Percentiles rank a stretch among this genome's conserved stretches.
phyloP scores from a whole-genome alignment of 257 asterid genomes.

The Nicotiana tabacum region DNA sequence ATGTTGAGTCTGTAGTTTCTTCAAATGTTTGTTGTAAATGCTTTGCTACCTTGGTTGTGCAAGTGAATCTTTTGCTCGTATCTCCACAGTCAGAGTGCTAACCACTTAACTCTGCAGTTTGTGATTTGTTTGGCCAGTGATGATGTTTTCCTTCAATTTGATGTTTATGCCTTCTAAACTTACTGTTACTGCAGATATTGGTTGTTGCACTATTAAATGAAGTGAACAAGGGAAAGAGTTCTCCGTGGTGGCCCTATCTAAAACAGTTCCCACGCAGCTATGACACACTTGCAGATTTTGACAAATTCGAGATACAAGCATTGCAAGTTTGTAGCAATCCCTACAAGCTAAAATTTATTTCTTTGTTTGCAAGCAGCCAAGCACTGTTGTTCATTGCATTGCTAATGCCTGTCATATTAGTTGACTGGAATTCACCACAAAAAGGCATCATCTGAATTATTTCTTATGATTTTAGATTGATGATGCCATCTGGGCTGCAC shows the following conservation, averaged over 20 bases:
- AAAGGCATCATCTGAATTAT: conserved; percentile 21
- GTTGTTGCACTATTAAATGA: conserved; percentile 69
- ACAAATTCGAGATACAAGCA: conserved; percentile 64
- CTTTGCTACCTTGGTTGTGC: not conserved
- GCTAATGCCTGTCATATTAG: not conserved
- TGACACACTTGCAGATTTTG: conserved; percentile 58
- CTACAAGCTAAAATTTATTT: conserved; percentile 8
- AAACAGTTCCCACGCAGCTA: conserved; percentile 78
- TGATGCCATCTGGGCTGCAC: conserved; percentile 86
- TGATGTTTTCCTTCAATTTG: not conserved
- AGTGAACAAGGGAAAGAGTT: conserved; percentile 62
- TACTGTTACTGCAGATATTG: conserved; percentile 47
- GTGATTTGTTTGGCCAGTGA: not conserved
- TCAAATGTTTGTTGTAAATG: not conserved
- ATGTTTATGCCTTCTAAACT: conserved; percentile 7
- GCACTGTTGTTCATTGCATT: not conserved
- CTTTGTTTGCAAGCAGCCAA: not conserved
- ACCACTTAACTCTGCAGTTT: not conserved
- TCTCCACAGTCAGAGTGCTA: not conserved
- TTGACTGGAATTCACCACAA: not conserved
- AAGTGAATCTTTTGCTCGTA: not conserved
- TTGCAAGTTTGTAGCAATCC: conserved; percentile 56
- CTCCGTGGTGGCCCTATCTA: conserved; percentile 79
- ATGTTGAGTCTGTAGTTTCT: not conserved
- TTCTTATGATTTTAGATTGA: conserved; percentile 53